phyloP scores from a whole-genome alignment of 768 basidiomycete species.

The Melanogaster broomeanus region DNA sequence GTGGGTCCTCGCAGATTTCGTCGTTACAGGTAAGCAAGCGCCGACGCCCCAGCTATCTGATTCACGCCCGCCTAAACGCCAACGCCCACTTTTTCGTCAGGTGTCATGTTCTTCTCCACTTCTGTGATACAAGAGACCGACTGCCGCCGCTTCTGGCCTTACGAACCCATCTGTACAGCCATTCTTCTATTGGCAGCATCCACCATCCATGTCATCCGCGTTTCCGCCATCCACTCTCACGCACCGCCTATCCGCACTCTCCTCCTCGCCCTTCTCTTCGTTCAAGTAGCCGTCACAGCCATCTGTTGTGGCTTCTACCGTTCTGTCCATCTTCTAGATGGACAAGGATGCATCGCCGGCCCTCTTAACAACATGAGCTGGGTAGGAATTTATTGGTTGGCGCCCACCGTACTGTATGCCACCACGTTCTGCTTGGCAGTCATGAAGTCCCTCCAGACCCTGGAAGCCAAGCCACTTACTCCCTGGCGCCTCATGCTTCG shows the following conservation, averaged over 20 bases:
- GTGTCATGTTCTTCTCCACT: constrained; percentile 84
- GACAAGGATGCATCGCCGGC: constrained; percentile 87
- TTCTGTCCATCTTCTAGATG: constrained; percentile 71
- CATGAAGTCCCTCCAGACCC: constrained; percentile 22
- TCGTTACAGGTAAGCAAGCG: constrained; percentile 59
- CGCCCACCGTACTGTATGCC: constrained; percentile 66
- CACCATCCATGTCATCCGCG: constrained; percentile 76
- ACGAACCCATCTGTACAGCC: constrained; percentile 85
- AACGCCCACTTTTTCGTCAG: constrained; percentile 43
- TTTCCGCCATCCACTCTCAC: constrained; percentile 75
- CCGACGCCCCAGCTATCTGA: neutral
- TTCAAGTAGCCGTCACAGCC: constrained; percentile 74
- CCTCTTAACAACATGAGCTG: constrained; percentile 64
- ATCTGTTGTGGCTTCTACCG: constrained; percentile 79
- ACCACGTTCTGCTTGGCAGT: constrained; percentile 28
- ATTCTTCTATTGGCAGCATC: constrained; percentile 70
- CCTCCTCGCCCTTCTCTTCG: constrained; percentile 60
- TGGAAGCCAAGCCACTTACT: constrained; percentile 49
- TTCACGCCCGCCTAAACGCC: constrained; percentile 1
- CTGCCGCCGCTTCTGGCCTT: constrained; percentile 75
- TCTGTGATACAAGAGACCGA: constrained; percentile 53
- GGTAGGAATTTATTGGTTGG: constrained; percentile 87
- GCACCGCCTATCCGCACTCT: constrained; percentile 50
- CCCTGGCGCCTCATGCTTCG: constrained; percentile 90
- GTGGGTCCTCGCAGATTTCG: constrained; percentile 81